Conservation (phyloP, 148 eudicot genomes). For the Heliosperma pusillum region DNA sequence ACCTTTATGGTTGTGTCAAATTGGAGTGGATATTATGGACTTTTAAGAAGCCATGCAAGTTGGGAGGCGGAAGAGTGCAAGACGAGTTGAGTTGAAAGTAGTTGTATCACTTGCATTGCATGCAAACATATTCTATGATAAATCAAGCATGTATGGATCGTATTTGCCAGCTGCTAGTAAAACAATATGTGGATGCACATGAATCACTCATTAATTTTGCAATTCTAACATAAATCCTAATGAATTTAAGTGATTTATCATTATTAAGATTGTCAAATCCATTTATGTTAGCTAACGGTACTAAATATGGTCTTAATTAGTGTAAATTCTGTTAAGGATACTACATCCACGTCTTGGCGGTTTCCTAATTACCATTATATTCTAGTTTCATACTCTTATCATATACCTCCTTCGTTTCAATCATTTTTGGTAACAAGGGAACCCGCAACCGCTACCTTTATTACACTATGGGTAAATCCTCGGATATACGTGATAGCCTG, state of each 20-base stretch:
- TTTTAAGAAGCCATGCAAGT: not conserved
- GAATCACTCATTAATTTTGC: slow-evolving; percentile 19
- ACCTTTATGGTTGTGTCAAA: slow-evolving; percentile 13
- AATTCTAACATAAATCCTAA: slow-evolving; percentile 1
- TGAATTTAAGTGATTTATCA: slow-evolving; percentile 2
- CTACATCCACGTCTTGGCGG: too few relatives aligned
- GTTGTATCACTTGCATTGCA: not conserved
- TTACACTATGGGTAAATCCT: too few relatives aligned
- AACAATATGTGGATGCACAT: slow-evolving; percentile 30
- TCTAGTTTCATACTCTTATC: too few relatives aligned
- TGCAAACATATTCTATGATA: slow-evolving; percentile 10
- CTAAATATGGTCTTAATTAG: too few relatives aligned
- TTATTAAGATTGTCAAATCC: too few relatives aligned
- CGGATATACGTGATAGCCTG: too few relatives aligned
- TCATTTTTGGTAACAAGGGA: too few relatives aligned
- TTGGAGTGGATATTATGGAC: not conserved
- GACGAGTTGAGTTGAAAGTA: not conserved
- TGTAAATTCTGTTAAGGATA: too few relatives aligned
- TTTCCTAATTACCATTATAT: too few relatives aligned
- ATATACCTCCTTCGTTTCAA: too few relatives aligned
- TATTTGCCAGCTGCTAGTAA: slow-evolving; percentile 21
- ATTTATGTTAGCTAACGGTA: slow-evolving; percentile 7
- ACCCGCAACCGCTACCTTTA: too few relatives aligned
- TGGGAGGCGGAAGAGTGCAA: slow-evolving; percentile 1
- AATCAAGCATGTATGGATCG: slow-evolving; percentile 3